Conservation (phyloP, 495 filamentous ascomycete species). For the Aspergillus diversus region DNA sequence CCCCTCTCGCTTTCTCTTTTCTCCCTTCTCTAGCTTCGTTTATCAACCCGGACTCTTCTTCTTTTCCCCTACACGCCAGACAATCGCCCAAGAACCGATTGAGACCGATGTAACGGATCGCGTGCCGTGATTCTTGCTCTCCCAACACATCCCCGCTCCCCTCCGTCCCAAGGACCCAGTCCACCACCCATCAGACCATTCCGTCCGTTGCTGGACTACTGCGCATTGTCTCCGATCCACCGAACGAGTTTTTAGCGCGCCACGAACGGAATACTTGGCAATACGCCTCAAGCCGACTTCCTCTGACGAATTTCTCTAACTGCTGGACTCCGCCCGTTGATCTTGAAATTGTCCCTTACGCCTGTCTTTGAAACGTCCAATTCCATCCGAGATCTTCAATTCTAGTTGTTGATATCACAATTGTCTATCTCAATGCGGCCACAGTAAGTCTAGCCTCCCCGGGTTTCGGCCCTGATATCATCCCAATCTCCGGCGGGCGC, state of each 20-base stretch:
- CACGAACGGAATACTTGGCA: slow-evolving; percentile 2
- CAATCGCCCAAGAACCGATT: slow-evolving; percentile 26
- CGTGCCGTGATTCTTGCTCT: slow-evolving; percentile 35
- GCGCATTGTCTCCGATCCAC: slow-evolving; percentile 21
- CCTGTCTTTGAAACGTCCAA: slow-evolving; percentile 12
- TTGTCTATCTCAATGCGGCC: slow-evolving; percentile 51
- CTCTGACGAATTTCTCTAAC: background rate
- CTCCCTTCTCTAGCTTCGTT: slow-evolving; percentile 14
- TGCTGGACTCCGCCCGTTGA: background rate
- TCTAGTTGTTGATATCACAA: slow-evolving; percentile 15
- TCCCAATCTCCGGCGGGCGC: slow-evolving; percentile 21
- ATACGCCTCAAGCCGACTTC: background rate
- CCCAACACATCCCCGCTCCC: slow-evolving; percentile 29
- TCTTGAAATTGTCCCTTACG: background rate
- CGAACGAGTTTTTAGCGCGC: slow-evolving; percentile 1
- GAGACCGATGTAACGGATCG: slow-evolving; percentile 46
- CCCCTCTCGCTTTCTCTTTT: slow-evolving; percentile 7
- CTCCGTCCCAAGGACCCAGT: slow-evolving; percentile 23
- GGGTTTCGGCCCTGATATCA: slow-evolving; percentile 3
- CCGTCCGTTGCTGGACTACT: slow-evolving; percentile 11
- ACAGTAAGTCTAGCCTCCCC: slow-evolving; percentile 45
- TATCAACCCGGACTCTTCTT: slow-evolving; percentile 13
- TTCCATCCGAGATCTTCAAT: slow-evolving; percentile 8
- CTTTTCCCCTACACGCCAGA: background rate
- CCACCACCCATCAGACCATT: slow-evolving; percentile 21